A percentile compares a stretch with the other conserved stretches of the same genome.
phyloP scores from a whole-genome alignment of 1,284 basidiomycete genomes.

The Fistulina hepatica region DNA sequence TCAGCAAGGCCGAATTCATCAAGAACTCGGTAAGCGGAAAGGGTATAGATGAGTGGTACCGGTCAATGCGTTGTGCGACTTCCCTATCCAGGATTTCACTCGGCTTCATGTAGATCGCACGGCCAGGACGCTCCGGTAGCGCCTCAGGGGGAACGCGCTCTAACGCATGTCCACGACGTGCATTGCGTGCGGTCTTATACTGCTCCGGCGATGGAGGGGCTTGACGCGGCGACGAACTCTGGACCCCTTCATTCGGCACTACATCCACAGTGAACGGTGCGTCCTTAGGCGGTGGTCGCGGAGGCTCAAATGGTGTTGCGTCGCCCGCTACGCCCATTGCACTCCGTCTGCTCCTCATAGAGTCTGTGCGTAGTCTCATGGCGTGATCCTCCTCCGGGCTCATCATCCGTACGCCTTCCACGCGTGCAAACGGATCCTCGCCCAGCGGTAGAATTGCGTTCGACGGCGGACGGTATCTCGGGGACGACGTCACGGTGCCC shows the following conservation, averaged over 20 bases:
- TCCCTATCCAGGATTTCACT: no score
- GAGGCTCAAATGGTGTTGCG: slow-evolving; percentile 1
- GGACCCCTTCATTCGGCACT: slow-evolving; percentile 4
- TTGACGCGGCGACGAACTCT: slow-evolving; percentile 11
- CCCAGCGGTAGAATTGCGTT: slow-evolving; percentile 27
- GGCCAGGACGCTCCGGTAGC: no score
- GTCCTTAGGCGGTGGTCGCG: slow-evolving; percentile 8
- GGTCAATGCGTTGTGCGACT: no score
- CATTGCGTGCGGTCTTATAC: slow-evolving; percentile 25
- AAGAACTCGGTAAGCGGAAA: slow-evolving; percentile 45
- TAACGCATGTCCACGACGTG: slow-evolving; percentile 30
- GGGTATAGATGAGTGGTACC: no score
- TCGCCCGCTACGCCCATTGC: not conserved
- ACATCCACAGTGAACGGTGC: slow-evolving; percentile 3
- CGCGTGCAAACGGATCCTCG: slow-evolving; percentile 49
- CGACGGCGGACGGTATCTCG: slow-evolving; percentile 1
- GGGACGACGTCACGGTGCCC: no score
- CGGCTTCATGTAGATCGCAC: no score
- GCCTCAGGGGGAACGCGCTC: slow-evolving; percentile 30
- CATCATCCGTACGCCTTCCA: slow-evolving; percentile 33
- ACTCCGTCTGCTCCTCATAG: slow-evolving; percentile 3
- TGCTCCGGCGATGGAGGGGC: slow-evolving; percentile 16
- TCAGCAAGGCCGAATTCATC: slow-evolving; percentile 36
- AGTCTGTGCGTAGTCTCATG: not conserved
- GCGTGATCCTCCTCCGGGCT: not conserved